These are phyloP conservation scores for Cutaneotrichosporon cutaneum DNA, from an alignment of 1,284 basidiomycete species.

Conservation along the genomic window DNA sequence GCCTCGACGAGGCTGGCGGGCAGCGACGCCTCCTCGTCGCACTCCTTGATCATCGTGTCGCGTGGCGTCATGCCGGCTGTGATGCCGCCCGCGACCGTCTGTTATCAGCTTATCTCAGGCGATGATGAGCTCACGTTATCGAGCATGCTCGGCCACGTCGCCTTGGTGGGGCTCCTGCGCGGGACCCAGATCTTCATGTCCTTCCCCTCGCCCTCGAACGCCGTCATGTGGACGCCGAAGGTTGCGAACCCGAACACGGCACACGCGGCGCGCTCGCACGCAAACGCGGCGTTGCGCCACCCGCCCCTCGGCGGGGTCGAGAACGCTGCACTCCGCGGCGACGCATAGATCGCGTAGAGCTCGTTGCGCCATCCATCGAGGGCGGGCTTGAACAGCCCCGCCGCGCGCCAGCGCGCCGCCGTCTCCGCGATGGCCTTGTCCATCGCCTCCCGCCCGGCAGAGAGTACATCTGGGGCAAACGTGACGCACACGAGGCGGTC, in stretches of 20 bases:
- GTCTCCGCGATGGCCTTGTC: slow-evolving; percentile 45
- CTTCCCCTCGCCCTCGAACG: slow-evolving; percentile 43
- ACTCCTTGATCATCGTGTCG: slow-evolving; percentile 84
- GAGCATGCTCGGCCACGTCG: slow-evolving; percentile 62
- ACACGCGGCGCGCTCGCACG: slow-evolving; percentile 77
- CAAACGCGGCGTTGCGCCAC: slow-evolving; percentile 68
- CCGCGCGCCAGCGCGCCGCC: slow-evolving; percentile 46
- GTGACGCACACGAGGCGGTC: slow-evolving; percentile 28
- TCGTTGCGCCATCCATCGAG: slow-evolving; percentile 74
- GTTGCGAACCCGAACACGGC: slow-evolving; percentile 86
- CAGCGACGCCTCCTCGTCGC: slow-evolving; percentile 86
- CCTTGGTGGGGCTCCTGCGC: slow-evolving; percentile 77
- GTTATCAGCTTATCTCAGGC: slow-evolving; percentile 19
- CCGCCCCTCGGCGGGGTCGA: slow-evolving; percentile 19
- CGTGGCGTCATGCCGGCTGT: slow-evolving; percentile 68
- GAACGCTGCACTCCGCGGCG: slow-evolving; percentile 59
- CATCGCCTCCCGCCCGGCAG: slow-evolving; percentile 36
- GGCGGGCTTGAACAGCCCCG: slow-evolving; percentile 47
- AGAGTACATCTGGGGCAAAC: slow-evolving; percentile 30
- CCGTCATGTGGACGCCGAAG: slow-evolving; percentile 59
- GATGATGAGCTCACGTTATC: slow-evolving; percentile 20
- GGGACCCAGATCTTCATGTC: slow-evolving; percentile 79
- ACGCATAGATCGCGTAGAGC: slow-evolving; percentile 74
- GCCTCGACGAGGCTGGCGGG: slow-evolving; percentile 62
- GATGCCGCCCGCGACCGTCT: slow-evolving; percentile 59